A percentile compares a stretch with the other conserved stretches of the same genome.
Evolutionary conservation across 225 moss, liverwort and hornwort genomes (phyloP).

Genomic region (Pseudoscleropodium purum): DNA sequence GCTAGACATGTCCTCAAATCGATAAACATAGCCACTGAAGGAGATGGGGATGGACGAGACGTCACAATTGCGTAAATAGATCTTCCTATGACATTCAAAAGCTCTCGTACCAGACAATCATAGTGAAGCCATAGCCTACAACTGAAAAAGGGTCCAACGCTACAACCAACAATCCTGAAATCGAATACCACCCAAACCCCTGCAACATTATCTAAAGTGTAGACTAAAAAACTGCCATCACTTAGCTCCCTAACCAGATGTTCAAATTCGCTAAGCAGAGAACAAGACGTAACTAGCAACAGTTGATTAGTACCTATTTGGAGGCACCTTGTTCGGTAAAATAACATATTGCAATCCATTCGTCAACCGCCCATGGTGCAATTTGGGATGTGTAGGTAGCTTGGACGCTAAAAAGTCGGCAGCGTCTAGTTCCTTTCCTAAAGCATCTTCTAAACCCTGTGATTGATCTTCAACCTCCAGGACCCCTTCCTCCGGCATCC

Average conservation of each 20-base stretch:
- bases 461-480: conserved; percentile 57
- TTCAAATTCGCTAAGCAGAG: not conserved
- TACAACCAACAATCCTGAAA: not conserved
- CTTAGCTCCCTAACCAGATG: not conserved
- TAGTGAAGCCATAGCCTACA: not conserved
- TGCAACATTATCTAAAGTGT: not conserved
- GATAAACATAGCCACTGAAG: not conserved
- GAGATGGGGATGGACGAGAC: not conserved
- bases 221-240: not conserved
- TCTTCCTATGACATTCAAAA: not conserved
- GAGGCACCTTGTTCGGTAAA: conserved; percentile 90
- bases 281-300: not conserved
- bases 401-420: conserved; percentile 66
- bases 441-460: conserved; percentile 32
- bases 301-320: conserved; percentile 60
- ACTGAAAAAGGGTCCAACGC: not conserved
- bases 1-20: not conserved
- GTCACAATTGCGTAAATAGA: not conserved
- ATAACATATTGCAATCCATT: conserved; percentile 96
- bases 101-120: not conserved
- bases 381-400: conserved; percentile 90
- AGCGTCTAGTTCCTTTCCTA: conserved; percentile 43
- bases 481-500: conserved; percentile 86
- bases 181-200: not conserved
- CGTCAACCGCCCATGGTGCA: conserved; percentile 70